Base-by-base conservation (phyloP, 2,329 filamentous ascomycete species). In the Coniella lustricola region DNA sequence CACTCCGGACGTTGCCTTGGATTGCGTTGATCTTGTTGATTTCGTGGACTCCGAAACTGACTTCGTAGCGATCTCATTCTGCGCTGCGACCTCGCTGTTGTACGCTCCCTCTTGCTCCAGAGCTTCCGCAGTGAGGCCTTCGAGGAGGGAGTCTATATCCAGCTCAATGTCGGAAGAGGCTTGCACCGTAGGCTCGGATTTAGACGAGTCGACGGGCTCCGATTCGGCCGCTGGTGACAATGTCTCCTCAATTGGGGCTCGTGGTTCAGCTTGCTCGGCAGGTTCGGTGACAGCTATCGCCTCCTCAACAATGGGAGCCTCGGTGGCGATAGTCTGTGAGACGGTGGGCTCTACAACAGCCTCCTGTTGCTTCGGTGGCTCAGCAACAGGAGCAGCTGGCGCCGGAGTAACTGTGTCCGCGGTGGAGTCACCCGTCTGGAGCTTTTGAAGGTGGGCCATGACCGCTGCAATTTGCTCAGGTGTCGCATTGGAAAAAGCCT, bases 391-490 rank as follows among this genome's bases (percentile, higher is more conserved):
- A 4, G 33, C 32, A 14, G 25, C n/a, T n/a, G 22, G 22, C 17
- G n/a, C 7, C 20, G 44, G 4, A 7, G 36, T 4, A 16, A 22
- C 18, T 33, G 7, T 17, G 21, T 43, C 10, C 7, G 14, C 43
- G 17, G 32, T 9, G 4, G n/a, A 9, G 4, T 33, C 40, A 3
- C 22, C 35, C 10, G 34, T 22, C 7, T 46, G 22, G 12, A 46
- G 43, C 17, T 33, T 16, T 16, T 46, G 22, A 14, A 46, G 17
- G 21, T 46, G 35, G 16, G 43, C 43, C 43, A 46, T 33, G 7
- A 46, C 21, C 7, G 43, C 43, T n/a, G 43, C 35, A 12, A 46
- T n/a, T 14, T 46, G 21, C 16, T 46, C 43, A 8, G 43, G 35
- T 9, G 43, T 31, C 8, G 43, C 43, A 20, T 38, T 38, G 22